These are phyloP conservation scores for Rauvolfia tetraphylla DNA, from an alignment of 257 asterid genomes.

Conservation along the genomic window DNA sequence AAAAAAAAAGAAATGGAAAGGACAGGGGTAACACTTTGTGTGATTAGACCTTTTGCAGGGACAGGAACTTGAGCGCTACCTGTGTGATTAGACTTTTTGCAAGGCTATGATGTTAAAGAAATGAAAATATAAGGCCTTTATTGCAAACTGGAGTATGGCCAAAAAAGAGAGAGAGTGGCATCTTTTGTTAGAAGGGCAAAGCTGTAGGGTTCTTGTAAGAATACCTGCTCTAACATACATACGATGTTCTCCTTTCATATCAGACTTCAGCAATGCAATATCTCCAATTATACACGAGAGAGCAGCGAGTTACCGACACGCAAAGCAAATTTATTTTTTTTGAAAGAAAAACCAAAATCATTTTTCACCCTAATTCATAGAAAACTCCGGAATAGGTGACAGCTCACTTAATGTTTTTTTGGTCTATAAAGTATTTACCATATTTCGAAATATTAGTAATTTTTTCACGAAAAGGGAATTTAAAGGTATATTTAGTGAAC, in stretches of 20 bases:
- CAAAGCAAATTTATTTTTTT: not conserved
- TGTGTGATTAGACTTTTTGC: not conserved
- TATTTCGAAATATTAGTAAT: no score
- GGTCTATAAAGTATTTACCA: no score
- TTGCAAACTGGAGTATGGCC: not conserved
- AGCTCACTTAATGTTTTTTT: no score
- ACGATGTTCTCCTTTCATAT: conserved; percentile 21
- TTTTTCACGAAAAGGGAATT: no score
- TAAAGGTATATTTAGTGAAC: no score
- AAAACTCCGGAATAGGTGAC: no score
- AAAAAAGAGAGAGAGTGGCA: not conserved
- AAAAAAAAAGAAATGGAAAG: no score
- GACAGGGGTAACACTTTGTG: no score
- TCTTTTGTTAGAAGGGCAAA: not conserved
- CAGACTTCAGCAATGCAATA: not conserved
- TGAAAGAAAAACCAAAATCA: no score
- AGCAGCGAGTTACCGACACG: not conserved
- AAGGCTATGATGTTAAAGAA: not conserved
- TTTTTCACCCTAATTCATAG: no score
- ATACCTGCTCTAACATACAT: conserved; percentile 2
- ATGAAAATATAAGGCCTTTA: not conserved
- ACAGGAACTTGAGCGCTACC: no score
- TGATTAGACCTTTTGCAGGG: no score
- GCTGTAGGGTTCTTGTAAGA: not conserved
- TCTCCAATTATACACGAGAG: not conserved